These are phyloP conservation scores for Entoloma clypeatum DNA, from an alignment of 1,284 basidiomycete species.

Conservation along the genomic window DNA sequence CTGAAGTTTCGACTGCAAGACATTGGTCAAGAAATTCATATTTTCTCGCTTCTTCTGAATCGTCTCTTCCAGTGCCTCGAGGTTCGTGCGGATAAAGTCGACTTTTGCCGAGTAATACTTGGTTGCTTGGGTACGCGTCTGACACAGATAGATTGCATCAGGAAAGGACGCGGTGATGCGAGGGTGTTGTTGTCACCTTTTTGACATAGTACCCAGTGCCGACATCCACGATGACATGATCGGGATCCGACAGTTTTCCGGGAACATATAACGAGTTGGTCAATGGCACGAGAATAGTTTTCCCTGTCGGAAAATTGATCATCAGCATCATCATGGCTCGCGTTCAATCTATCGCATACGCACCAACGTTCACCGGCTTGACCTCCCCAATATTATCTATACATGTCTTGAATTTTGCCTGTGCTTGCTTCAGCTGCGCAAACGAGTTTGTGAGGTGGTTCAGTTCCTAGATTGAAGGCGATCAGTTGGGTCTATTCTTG, in stretches of 20 bases:
- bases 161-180: neutral
- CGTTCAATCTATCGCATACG: conserved; percentile 20
- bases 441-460: conserved; percentile 91
- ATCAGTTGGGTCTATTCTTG: conserved; percentile 1
- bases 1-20: conserved; percentile 78
- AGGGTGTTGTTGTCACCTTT: conserved; percentile 55
- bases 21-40: conserved; percentile 66
- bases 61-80: conserved; percentile 80
- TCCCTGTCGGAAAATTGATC: conserved; percentile 48
- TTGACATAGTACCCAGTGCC: conserved; percentile 97
- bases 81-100: conserved; percentile 74
- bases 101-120: conserved; percentile 77
- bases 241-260: conserved; percentile 79
- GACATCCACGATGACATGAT: conserved; percentile 91
- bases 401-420: conserved; percentile 88
- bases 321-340: neutral
- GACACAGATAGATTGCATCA: neutral
- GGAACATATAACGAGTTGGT: conserved; percentile 96
- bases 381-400: conserved; percentile 81
- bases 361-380: conserved; percentile 72
- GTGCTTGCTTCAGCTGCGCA: conserved; percentile 88
- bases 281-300: conserved; percentile 86
- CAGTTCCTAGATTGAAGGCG: conserved; percentile 67
- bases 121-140: conserved; percentile 78
- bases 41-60: conserved; percentile 90